Percentiles rank a stretch among this genome's conserved stretches.
These are phyloP conservation scores for Xanthoconium separans DNA, from an alignment of 1,284 basidiomycete genomes.

Conservation along the genomic window DNA sequence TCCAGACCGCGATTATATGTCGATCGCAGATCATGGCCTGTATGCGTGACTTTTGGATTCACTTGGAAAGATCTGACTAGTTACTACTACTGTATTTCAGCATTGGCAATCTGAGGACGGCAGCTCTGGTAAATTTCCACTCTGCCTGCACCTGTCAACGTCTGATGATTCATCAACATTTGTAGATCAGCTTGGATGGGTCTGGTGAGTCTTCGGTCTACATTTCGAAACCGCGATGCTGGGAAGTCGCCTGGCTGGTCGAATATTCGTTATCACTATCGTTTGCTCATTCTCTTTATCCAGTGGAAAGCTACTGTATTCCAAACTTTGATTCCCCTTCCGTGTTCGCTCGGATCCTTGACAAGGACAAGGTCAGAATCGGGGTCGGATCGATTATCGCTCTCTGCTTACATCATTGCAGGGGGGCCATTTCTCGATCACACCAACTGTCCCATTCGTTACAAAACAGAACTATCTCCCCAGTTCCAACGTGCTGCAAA, in stretches of 20 bases:
- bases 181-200: constrained; percentile 70
- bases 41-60: constrained; percentile 39
- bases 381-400: neutral
- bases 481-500: constrained; percentile 84
- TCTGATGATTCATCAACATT: constrained; percentile 4
- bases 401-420: constrained; percentile 28
- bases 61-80: constrained; percentile 8
- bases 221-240: neutral
- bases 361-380: constrained; percentile 65
- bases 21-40: constrained; percentile 73
- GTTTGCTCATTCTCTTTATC: constrained; percentile 3
- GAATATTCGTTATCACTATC: neutral
- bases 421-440: constrained; percentile 92
- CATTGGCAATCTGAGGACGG: constrained; percentile 79
- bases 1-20: constrained; percentile 51
- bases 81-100: constrained; percentile 36
- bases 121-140: constrained; percentile 55
- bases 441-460: constrained; percentile 62
- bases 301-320: constrained; percentile 87
- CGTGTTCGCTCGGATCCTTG: constrained; percentile 84
- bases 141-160: neutral
- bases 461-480: constrained; percentile 88
- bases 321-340: constrained; percentile 93
- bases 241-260: neutral
- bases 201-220: constrained; percentile 52